Conservation (phyloP, 345 rosid genomes). For the Rhodomyrtus tomentosa region DNA sequence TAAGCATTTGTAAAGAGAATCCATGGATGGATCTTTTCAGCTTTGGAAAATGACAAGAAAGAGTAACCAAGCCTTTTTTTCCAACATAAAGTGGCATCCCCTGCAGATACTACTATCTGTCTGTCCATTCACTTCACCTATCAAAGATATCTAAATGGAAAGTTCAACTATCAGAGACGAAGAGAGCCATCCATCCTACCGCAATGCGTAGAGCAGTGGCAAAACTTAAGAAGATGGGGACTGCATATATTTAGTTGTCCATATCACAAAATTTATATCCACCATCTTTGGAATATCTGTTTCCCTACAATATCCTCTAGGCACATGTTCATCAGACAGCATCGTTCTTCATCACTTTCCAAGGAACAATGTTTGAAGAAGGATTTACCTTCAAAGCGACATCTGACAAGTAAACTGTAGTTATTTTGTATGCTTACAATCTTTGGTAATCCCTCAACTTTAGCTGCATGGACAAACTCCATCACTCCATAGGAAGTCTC, state of each 20-base stretch:
- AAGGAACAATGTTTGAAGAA: neutral
- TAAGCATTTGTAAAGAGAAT: neutral
- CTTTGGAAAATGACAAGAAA: neutral
- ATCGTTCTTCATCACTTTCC: neutral
- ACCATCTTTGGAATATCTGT: neutral
- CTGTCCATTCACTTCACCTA: neutral
- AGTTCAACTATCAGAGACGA: neutral
- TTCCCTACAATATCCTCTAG: neutral
- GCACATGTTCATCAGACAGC: neutral
- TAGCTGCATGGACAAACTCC: slow-evolving; percentile 85
- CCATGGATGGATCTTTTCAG: neutral
- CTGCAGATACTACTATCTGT: neutral
- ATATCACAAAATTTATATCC: neutral
- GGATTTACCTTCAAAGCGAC: slow-evolving; percentile 48
- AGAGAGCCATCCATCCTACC: neutral
- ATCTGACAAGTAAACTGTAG: slow-evolving; percentile 69
- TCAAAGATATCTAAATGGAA: neutral
- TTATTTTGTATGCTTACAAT: slow-evolving; percentile 84
- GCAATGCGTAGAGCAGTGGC: neutral
- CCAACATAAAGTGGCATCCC: neutral
- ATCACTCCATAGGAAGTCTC: slow-evolving; percentile 91
- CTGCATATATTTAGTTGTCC: neutral
- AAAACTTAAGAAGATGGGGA: neutral
- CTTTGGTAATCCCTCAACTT: slow-evolving; percentile 76
- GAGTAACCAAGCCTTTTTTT: neutral